Evolutionary conservation across 78 protist species (phyloP), one percentile per base, ranked within the genome.

Genomic region (Dictyostelium citrinum): DNA sequence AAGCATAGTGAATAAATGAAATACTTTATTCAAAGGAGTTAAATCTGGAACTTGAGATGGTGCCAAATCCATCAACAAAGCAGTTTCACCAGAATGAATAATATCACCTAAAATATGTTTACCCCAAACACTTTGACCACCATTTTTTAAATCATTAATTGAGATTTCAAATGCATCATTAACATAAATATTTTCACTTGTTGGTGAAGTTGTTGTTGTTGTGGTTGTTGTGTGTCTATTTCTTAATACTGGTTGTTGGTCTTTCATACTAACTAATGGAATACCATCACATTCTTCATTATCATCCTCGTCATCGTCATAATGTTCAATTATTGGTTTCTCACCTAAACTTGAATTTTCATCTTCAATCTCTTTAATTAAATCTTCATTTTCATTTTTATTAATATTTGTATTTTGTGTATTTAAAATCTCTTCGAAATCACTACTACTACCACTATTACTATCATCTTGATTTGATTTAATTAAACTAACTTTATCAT

Each of bases 1-100:
- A 8, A 88, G 51, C 93, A 88, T 88, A 0, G 93, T 88, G 61
- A 88, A 88, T 68, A 88, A 78, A 88, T 88, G 93, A 70, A 88
- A 88, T 68, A 88, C 93, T 49, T 88, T 88, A 76, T 88, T 88
- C 72, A 88, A 64, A 64, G 93, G 93, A 4, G 84, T 88, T 64
- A 76, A 16, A 78, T 88, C 93, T 78, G 93, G 93, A 4, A 88
- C 81, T 58, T 88, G 92, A 11, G 81, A 67, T 7, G 93, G 93
- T 41, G 93, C 93, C 29, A 88, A 88, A 78, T 88, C 93, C 93
- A 88, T 88, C 43, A 88, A 46, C 16, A 88, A 45, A 27, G 93
- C 93, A 7, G 70, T 46, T 43, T 88, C 93, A 33, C 93, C 93
- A 45, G 71, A 67, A 12, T 88, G 70, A 29, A 88, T 88, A 27